Base-by-base conservation (phyloP, 352 stramenopile species). In the Achlya hypogyna region DNA sequence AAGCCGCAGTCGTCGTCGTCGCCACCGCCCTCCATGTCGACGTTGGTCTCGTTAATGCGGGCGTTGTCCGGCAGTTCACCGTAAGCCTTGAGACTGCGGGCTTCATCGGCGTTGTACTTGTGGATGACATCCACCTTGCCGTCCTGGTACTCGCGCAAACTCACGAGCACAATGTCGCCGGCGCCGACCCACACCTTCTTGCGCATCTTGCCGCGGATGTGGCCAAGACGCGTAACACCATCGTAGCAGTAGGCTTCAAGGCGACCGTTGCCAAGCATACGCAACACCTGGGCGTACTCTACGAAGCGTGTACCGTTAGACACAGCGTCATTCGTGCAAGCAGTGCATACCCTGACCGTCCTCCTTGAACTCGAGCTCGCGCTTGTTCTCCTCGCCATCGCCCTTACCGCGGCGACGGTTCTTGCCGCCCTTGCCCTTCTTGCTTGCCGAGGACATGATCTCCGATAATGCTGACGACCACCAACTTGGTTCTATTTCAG, bases 181-280 rank as follows among this genome's bases (percentile, higher is more conserved):
- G 93, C 91, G 62, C 90, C 96, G 34, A 99, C 96, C 96, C 96
- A 99, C 54, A 99, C 96, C 91, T 99, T 99, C 78, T 99, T 99
- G 62, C 97, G 84, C 97, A 99, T 99, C 77, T 99, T 99, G 72
- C 97, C 97, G 71, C 97, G 91, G 80, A 99, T 99, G 80, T 99
- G 96, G 63, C 96, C 95, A 60, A 99, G 78, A 42, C 97, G 91
- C 69, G 95, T 99, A 56, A 98, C 93, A 70, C 96, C 96, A 78
- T 99, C 97, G 77, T 98, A 99, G 77, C 97, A 99, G 79, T 98
- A 98, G 56, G 94, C 97, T 80, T 99, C 96, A 51, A 98, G 96
- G 58, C 97, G 89, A 25, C 96, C 96, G 79, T 99, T 99, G 63
- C 97, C 97, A 31, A 99, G 85, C 97, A 99, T 99, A 70, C 95